These are phyloP conservation scores for Suhomyces choctaworum DNA, from an alignment of 1,139 yeast species.

Conservation along the genomic window DNA sequence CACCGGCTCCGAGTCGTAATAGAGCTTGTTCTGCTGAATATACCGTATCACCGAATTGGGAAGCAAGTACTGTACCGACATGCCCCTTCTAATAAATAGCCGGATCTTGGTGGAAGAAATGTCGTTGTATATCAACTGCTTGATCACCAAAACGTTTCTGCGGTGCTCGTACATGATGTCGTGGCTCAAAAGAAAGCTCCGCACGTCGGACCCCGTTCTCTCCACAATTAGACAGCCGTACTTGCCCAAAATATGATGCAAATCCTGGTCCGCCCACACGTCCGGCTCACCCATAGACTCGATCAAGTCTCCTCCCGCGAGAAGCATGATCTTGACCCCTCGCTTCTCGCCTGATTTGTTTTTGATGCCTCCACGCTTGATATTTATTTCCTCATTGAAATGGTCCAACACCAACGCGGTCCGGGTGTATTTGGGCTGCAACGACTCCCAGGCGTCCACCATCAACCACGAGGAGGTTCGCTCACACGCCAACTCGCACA, in stretches of 20 bases:
- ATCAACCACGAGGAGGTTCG: slow-evolving; percentile 95
- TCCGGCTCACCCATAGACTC: slow-evolving; percentile 99
- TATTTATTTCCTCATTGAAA: slow-evolving; percentile 91
- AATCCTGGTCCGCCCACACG: slow-evolving; percentile 96
- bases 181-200: slow-evolving; percentile 86
- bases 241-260: slow-evolving; percentile 91
- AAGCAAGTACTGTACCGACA: slow-evolving; percentile 92
- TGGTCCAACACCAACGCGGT: slow-evolving; percentile 96
- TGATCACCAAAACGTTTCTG: slow-evolving; percentile 88
- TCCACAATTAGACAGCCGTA: slow-evolving; percentile 97
- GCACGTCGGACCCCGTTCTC: slow-evolving; percentile 93
- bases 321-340: slow-evolving; percentile 91
- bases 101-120: slow-evolving; percentile 94
- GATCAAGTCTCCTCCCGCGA: slow-evolving; percentile 97
- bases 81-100: slow-evolving; percentile 85
- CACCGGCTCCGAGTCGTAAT: slow-evolving; percentile 90
- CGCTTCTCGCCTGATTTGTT: slow-evolving; percentile 71
- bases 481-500: slow-evolving; percentile 98
- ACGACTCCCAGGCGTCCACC: slow-evolving; percentile 99
- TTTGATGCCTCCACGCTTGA: slow-evolving; percentile 82
- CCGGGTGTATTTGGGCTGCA: slow-evolving; percentile 87
- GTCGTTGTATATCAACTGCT: slow-evolving; percentile 94
- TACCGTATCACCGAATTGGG: slow-evolving; percentile 95
- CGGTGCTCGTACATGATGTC: slow-evolving; percentile 97
- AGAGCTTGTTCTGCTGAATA: slow-evolving; percentile 87